phyloP scores from a whole-genome alignment of 1,284 basidiomycete genomes.

The Polyporus tsugae region DNA sequence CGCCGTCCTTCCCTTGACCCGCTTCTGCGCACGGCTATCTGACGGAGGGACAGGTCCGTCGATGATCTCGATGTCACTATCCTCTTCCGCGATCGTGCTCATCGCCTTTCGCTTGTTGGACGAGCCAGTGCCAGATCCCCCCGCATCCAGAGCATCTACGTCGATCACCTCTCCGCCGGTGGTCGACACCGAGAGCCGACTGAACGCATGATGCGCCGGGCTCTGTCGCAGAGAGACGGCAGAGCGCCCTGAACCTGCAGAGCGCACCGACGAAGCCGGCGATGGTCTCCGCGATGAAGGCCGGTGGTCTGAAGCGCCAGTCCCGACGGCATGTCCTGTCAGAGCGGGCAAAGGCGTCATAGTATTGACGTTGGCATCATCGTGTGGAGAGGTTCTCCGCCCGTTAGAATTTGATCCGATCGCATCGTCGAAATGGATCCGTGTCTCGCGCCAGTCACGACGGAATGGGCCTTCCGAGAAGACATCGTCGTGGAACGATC shows the following conservation, averaged over 20 bases:
- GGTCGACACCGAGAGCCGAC: slow-evolving; percentile 44
- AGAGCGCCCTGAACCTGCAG: slow-evolving; percentile 33
- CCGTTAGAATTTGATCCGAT: slow-evolving; percentile 7
- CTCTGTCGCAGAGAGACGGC: slow-evolving; percentile 37
- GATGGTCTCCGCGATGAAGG: slow-evolving; percentile 40
- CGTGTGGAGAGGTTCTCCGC: slow-evolving; percentile 34
- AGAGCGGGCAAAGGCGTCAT: slow-evolving; percentile 36
- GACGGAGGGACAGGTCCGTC: slow-evolving; percentile 50
- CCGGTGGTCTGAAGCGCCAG: slow-evolving; percentile 14
- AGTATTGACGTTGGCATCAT: slow-evolving; percentile 36
- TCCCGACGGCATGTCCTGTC: slow-evolving; percentile 16
- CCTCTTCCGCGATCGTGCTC: slow-evolving; percentile 44
- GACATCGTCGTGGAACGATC: slow-evolving; percentile 71
- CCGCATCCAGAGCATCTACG: slow-evolving; percentile 40
- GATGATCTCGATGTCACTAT: slow-evolving; percentile 65
- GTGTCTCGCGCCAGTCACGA: slow-evolving; percentile 78
- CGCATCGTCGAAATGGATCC: slow-evolving; percentile 43
- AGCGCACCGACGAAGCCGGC: slow-evolving; percentile 44
- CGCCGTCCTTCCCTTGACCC: slow-evolving; percentile 48
- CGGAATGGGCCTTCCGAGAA: slow-evolving; percentile 69
- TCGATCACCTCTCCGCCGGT: slow-evolving; percentile 41
- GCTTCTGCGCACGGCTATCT: slow-evolving; percentile 41
- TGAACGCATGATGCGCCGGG: slow-evolving; percentile 45
- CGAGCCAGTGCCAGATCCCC: slow-evolving; percentile 30
- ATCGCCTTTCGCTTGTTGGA: slow-evolving; percentile 57